A percentile compares a stretch with the other conserved stretches of the same genome.
Conservation (phyloP, 192 early-diverging fungal genomes). For the Podila minutissima region DNA sequence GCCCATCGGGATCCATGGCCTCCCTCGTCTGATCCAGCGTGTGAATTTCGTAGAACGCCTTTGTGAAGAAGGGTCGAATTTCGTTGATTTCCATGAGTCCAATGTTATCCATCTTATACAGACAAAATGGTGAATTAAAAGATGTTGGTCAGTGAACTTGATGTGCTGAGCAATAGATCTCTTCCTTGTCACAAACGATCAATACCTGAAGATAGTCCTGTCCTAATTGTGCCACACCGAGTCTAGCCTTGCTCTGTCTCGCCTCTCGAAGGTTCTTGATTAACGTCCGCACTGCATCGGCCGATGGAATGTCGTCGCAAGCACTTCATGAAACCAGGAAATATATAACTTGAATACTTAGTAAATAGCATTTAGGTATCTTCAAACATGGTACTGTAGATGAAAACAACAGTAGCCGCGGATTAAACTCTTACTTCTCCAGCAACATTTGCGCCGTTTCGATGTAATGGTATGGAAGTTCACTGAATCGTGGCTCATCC, state of each 20-base stretch:
- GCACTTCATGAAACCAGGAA: constrained; percentile 58
- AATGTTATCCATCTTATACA: constrained; percentile 79
- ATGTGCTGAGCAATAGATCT: not conserved
- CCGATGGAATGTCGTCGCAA: constrained; percentile 82
- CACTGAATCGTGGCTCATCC: constrained; percentile 65
- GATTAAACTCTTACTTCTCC: constrained; percentile 61
- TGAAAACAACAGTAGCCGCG: not conserved
- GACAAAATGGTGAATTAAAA: constrained; percentile 10
- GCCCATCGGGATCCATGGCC: constrained; percentile 1
- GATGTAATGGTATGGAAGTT: constrained; percentile 82
- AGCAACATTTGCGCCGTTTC: constrained; percentile 84
- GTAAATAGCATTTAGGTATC: too few relatives aligned
- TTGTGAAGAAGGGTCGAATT: constrained; percentile 90
- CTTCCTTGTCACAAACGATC: not conserved
- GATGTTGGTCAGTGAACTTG: not conserved
- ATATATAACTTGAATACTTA: not conserved
- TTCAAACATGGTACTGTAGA: not conserved
- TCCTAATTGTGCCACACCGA: constrained; percentile 75
- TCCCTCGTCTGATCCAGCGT: constrained; percentile 47
- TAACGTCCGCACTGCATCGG: constrained; percentile 75
- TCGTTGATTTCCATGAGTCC: constrained; percentile 91
- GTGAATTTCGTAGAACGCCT: constrained; percentile 78
- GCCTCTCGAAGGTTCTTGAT: constrained; percentile 88
- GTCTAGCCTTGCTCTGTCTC: constrained; percentile 81
- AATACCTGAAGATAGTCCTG: constrained; percentile 73